These are phyloP conservation scores for Cystobasidium sp. DNA, from an alignment of 1,284 basidiomycete species.

Conservation along the genomic window DNA sequence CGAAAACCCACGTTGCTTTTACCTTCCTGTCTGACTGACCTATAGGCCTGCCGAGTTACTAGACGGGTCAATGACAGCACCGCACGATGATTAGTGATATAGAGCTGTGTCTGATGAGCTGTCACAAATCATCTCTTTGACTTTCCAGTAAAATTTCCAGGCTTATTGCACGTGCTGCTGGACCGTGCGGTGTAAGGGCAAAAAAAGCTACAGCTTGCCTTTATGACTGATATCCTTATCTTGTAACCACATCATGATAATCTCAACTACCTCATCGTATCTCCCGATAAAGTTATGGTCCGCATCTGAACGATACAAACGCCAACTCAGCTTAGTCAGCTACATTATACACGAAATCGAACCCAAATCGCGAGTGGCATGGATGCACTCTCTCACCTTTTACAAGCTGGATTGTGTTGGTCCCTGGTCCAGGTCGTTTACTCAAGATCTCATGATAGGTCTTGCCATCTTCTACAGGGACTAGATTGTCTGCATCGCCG, in stretches of 20 bases:
- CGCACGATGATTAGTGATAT: no score
- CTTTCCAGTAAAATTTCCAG: no score
- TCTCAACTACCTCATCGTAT: constrained; percentile 37
- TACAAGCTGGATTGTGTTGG: constrained; percentile 17
- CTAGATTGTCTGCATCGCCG: constrained; percentile 33
- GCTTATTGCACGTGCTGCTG: neutral
- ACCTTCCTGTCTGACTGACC: no score
- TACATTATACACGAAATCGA: no score
- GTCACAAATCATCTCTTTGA: no score
- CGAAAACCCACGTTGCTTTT: no score
- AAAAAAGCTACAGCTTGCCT: constrained; percentile 29
- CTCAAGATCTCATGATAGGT: constrained; percentile 37
- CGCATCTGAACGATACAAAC: constrained; percentile 2
- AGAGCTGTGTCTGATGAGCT: no score
- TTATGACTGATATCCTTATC: neutral
- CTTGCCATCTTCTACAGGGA: constrained; percentile 37
- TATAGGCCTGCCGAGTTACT: no score
- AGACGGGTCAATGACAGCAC: no score
- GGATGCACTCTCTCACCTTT: constrained; percentile 5
- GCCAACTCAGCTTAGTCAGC: neutral
- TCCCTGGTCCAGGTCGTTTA: constrained; percentile 33
- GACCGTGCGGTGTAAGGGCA: no score
- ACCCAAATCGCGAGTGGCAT: no score
- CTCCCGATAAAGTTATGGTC: constrained; percentile 42
- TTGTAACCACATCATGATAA: constrained; percentile 28